These are phyloP conservation scores for Rutstroemia sp. DNA, from an alignment of 2,329 filamentous ascomycete species.

Conservation along the genomic window DNA sequence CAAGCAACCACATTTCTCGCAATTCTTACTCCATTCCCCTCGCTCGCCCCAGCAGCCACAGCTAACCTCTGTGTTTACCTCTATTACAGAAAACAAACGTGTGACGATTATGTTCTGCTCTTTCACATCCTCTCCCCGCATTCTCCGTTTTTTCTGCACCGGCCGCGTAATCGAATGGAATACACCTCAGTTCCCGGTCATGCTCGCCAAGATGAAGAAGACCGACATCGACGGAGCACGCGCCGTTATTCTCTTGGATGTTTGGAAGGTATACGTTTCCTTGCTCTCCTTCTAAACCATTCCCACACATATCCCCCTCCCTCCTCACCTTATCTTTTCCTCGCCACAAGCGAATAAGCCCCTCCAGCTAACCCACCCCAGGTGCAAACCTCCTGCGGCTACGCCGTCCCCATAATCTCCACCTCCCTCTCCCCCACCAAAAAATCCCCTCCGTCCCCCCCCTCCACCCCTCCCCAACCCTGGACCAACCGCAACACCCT, in stretches of 20 bases:
- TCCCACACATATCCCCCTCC: too few relatives aligned
- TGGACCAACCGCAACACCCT: conserved; percentile 2
- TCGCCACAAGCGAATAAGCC: not conserved
- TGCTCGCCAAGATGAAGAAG: conserved; percentile 39
- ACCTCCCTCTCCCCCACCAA: not conserved
- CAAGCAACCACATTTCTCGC: not conserved
- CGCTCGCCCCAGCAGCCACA: not conserved
- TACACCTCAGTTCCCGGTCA: conserved; percentile 38
- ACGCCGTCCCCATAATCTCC: conserved; percentile 43
- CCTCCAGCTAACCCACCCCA: conserved; percentile 25
- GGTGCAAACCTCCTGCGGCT: conserved; percentile 61
- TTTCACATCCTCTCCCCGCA: conserved; percentile 51
- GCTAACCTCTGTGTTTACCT: not conserved
- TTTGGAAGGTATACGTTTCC: conserved; percentile 35
- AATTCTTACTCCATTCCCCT: too few relatives aligned
- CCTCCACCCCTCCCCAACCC: not conserved
- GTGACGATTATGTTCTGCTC: conserved; percentile 69
- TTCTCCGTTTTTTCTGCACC: conserved; percentile 56
- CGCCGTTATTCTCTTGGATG: conserved; percentile 52
- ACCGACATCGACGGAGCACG: conserved; percentile 41
- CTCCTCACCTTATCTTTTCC: not conserved
- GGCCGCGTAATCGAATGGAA: conserved; percentile 54
- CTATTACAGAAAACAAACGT: conserved; percentile 65
- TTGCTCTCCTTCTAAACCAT: too few relatives aligned
- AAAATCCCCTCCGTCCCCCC: not conserved